These are phyloP conservation scores for Aegilops sharonensis DNA, from an alignment of 176 grass and related monocot genomes.

Conservation along the genomic window DNA sequence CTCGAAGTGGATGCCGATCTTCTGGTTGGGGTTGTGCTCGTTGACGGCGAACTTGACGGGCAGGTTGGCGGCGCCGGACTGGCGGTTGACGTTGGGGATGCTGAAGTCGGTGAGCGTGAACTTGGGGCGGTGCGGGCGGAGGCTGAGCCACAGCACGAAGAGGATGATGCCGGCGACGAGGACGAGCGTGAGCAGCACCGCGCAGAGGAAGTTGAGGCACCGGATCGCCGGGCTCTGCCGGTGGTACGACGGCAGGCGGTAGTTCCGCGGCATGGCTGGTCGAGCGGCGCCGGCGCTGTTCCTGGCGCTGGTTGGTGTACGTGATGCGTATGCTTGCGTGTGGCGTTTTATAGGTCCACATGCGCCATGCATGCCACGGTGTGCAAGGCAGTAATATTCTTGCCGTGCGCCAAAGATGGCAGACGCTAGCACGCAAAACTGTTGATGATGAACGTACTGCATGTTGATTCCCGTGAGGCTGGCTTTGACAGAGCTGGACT, in stretches of 20 bases:
- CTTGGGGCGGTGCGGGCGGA: constrained; percentile 70
- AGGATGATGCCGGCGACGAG: constrained; percentile 56
- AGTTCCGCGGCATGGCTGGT: neutral
- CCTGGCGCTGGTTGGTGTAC: neutral
- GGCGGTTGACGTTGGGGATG: constrained; percentile 30
- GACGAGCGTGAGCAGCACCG: constrained; percentile 52
- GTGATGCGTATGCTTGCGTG: neutral
- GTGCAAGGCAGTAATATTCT: constrained; percentile 47
- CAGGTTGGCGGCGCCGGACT: constrained; percentile 42
- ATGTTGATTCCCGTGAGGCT: neutral
- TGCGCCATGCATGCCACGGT: neutral
- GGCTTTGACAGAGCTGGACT: neutral
- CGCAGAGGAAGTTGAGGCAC: constrained; percentile 56
- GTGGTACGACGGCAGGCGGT: constrained; percentile 13
- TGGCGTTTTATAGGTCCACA: constrained; percentile 15
- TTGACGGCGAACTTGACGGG: constrained; percentile 53
- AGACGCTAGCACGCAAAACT: constrained; percentile 26
- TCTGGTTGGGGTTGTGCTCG: constrained; percentile 76
- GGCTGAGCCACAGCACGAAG: constrained; percentile 91
- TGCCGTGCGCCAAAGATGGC: constrained; percentile 29
- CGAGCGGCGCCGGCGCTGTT: neutral
- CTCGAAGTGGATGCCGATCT: constrained; percentile 65
- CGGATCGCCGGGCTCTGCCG: constrained; percentile 39
- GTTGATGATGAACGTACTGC: neutral
- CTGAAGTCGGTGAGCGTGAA: constrained; percentile 60